Conservation (phyloP, 2,329 filamentous ascomycete genomes). For the Colletotrichum salicis region DNA sequence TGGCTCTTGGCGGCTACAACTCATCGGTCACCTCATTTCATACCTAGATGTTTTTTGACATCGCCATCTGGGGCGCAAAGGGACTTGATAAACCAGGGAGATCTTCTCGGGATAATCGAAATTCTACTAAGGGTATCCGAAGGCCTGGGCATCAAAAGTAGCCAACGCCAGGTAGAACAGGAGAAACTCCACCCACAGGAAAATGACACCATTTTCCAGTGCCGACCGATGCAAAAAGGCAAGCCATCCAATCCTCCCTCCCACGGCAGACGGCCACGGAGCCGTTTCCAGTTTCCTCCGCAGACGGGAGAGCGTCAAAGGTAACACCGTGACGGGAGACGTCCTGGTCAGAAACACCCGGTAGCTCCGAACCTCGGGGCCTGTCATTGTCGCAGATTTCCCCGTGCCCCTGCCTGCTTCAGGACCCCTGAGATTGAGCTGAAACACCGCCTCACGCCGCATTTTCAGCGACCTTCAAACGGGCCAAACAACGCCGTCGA, state of each 20-base stretch:
- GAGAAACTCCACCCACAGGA: neutral
- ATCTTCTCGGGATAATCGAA: neutral
- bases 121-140: neutral
- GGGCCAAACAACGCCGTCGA: constrained; percentile 31
- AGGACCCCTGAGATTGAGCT: constrained; percentile 37
- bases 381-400: constrained; percentile 21
- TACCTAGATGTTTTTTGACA: neutral
- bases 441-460: constrained; percentile 50
- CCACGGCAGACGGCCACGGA: neutral
- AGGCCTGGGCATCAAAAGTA: neutral
- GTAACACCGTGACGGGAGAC: neutral
- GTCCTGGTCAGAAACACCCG: constrained; percentile 7
- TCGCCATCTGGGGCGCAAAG: neutral
- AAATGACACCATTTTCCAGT: neutral
- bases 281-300: constrained; percentile 25
- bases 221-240: neutral
- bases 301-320: constrained; percentile 12
- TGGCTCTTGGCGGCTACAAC: constrained; percentile 6
- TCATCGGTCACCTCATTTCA: neutral
- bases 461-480: constrained; percentile 43
- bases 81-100: neutral
- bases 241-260: neutral
- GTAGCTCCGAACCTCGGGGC: constrained; percentile 13
- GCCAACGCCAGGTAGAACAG: neutral
- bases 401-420: constrained; percentile 5